A percentile compares a stretch with the other conserved stretches of the same genome.
Conservation (phyloP, 805 yeast genomes). For the Maudiozyma saulgeensis region DNA sequence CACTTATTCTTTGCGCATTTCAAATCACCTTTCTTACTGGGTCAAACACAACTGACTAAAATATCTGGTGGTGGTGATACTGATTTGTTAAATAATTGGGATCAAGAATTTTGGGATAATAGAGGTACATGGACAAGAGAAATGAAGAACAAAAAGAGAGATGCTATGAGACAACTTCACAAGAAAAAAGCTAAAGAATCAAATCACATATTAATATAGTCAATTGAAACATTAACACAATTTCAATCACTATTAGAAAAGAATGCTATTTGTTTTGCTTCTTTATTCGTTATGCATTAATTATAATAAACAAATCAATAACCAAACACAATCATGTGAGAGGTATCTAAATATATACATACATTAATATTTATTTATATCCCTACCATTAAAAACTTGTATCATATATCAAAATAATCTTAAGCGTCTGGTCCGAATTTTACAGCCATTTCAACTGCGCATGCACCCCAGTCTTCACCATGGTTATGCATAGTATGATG, state of each 20-base stretch:
- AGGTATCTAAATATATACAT: not conserved
- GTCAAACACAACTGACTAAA: constrained; percentile 73
- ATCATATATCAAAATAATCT: not conserved
- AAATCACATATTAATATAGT: constrained; percentile 5
- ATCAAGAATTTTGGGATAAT: constrained; percentile 69
- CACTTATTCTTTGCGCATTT: constrained; percentile 75
- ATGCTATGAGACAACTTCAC: constrained; percentile 49
- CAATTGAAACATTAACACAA: not conserved
- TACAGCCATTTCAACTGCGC: constrained; percentile 89
- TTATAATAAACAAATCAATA: not conserved
- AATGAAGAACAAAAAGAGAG: constrained; percentile 67
- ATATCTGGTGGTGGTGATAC: constrained; percentile 24
- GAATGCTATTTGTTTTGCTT: too few species aligned
- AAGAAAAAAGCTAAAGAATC: constrained; percentile 29
- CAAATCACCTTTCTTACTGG: constrained; percentile 76
- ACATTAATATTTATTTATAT: not conserved
- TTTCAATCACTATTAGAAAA: too few species aligned
- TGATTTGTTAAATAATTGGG: constrained; percentile 44
- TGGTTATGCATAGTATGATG: constrained; percentile 69
- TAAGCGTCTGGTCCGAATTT: constrained; percentile 31
- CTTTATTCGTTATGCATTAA: too few species aligned
- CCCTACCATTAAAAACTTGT: not conserved
- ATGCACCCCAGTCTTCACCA: constrained; percentile 98
- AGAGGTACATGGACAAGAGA: constrained; percentile 74
- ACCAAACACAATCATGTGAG: too few species aligned